These are phyloP conservation scores for Linum tenue DNA, from an alignment of 345 rosid species.

Conservation along the genomic window DNA sequence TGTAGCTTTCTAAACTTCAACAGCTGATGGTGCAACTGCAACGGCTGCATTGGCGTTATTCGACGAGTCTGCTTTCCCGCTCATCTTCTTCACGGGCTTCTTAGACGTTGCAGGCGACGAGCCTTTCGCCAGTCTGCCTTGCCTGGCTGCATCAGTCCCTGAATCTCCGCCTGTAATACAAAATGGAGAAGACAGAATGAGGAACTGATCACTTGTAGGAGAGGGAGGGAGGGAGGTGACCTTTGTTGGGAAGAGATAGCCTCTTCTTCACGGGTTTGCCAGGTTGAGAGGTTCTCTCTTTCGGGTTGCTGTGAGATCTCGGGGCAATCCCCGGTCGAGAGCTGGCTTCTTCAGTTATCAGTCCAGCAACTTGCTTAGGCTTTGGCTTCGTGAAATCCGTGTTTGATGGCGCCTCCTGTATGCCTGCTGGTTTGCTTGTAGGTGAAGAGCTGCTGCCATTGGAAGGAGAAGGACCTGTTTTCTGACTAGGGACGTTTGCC, in stretches of 20 bases:
- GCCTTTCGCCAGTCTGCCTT: no score
- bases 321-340: constrained; percentile 35
- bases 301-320: constrained; percentile 86
- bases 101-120: no score
- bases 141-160: no score
- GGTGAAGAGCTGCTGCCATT: constrained; percentile 50
- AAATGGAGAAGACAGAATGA: no score
- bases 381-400: constrained; percentile 31
- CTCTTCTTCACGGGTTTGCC: constrained; percentile 55
- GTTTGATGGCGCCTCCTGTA: constrained; percentile 34
- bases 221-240: constrained; percentile 32
- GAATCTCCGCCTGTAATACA: no score
- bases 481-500: constrained; percentile 42
- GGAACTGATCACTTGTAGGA: background rate
- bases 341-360: constrained; percentile 40
- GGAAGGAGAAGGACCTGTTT: constrained; percentile 58
- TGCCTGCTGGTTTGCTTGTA: constrained; percentile 37
- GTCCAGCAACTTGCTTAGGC: constrained; percentile 42
- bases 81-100: no score
- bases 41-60: no score
- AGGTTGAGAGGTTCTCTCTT: constrained; percentile 51
- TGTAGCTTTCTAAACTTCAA: no score
- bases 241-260: constrained; percentile 59
- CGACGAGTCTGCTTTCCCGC: no score
- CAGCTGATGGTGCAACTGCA: no score